Conservation (phyloP, 352 stramenopile genomes). For the Phytopythium sindhum region DNA sequence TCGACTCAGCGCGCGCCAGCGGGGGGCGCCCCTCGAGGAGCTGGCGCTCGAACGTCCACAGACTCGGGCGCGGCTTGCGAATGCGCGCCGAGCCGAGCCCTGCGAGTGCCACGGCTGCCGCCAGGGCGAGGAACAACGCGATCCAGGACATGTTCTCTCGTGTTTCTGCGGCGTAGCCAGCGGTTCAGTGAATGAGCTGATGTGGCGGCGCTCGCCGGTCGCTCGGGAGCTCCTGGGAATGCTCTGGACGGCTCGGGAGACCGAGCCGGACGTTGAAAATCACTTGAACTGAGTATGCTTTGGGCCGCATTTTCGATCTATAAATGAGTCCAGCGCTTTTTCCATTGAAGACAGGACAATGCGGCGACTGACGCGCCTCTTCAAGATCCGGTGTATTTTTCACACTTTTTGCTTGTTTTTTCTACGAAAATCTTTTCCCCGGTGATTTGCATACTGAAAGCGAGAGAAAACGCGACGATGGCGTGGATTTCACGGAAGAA, state of each 20-base stretch:
- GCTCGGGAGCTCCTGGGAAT: background rate
- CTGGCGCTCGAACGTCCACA: background rate
- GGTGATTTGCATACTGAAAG: background rate
- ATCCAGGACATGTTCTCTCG: background rate
- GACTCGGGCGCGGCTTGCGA: background rate
- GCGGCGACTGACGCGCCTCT: background rate
- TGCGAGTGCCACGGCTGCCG: background rate
- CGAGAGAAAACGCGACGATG: background rate
- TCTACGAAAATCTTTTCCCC: background rate
- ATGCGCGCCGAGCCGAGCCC: background rate
- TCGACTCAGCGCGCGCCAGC: background rate
- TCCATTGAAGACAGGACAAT: background rate
- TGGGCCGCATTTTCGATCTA: background rate
- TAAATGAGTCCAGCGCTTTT: background rate
- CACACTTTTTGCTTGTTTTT: background rate
- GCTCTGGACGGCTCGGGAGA: background rate
- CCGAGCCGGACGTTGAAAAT: background rate
- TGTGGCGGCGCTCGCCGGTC: background rate
- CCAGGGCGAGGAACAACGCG: background rate
- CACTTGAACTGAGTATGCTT: background rate
- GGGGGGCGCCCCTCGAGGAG: background rate
- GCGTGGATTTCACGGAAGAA: background rate
- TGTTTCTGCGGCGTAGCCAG: background rate
- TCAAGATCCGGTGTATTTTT: background rate
- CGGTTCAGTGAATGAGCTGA: constrained; percentile 4